A percentile compares a stretch with the other conserved stretches of the same genome.
Evolutionary conservation across 2,329 filamentous ascomycete genomes (phyloP).

Genomic region (Parascedosporium putredinis): DNA sequence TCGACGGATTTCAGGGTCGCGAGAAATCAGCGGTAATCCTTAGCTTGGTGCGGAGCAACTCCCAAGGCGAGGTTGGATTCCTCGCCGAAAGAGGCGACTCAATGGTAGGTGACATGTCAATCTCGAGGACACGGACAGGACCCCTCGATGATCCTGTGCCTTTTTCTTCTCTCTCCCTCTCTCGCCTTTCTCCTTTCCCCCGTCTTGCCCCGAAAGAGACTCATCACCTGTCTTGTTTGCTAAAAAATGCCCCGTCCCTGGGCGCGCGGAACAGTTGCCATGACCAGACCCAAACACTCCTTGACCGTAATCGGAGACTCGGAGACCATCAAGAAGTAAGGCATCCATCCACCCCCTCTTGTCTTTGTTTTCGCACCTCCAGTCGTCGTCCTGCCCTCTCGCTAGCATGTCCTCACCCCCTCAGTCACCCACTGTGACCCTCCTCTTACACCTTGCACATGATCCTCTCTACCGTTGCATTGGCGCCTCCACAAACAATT

Average conservation of each 20-base stretch:
- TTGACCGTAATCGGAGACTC: slow-evolving; percentile 88
- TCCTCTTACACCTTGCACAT: too few species aligned
- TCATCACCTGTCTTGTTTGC: too few species aligned
- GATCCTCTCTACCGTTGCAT: background rate
- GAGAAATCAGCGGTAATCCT: slow-evolving; percentile 95
- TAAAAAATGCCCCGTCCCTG: background rate
- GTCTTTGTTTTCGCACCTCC: background rate
- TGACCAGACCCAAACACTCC: slow-evolving; percentile 89
- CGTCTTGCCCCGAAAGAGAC: too few species aligned
- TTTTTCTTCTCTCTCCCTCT: background rate
- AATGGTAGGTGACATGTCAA: slow-evolving; percentile 56
- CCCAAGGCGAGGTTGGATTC: slow-evolving; percentile 81
- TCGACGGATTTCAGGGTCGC: slow-evolving; percentile 93
- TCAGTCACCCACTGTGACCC: too few species aligned
- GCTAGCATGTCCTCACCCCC: too few species aligned
- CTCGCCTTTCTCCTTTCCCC: too few species aligned
- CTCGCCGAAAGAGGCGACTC: slow-evolving; percentile 81
- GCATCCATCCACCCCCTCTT: background rate
- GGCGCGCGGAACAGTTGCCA: slow-evolving; percentile 62
- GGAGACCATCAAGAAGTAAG: slow-evolving; percentile 81
- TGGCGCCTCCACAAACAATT: background rate
- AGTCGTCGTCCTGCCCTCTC: slow-evolving; percentile 14
- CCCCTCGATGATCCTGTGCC: background rate
- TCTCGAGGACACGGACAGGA: background rate
- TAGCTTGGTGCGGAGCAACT: slow-evolving; percentile 86